Evolutionary conservation across 2,329 filamentous ascomycete genomes (phyloP), one percentile per base, ranked within the genome.

Genomic region (Phyllosticta citriasiana): DNA sequence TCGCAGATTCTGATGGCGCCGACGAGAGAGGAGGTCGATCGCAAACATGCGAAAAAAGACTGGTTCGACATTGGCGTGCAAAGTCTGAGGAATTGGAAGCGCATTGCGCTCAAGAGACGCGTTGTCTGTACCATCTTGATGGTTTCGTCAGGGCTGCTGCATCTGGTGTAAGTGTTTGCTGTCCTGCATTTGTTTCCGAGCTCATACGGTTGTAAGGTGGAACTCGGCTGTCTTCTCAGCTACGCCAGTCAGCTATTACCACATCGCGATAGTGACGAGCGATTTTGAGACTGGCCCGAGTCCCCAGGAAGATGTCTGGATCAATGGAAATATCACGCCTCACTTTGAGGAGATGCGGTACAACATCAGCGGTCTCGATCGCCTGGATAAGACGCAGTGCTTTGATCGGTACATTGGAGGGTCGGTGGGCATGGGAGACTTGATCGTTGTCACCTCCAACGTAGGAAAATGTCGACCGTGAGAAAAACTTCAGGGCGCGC

Each of bases 21-120:
- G 4, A 58, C 60, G 7, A 50, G 59, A 19, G 40, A 27, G 25
- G 59, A 61, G 10, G 54, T 58, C 5, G 50, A 55, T n/a, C n/a
- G 9, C 9, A 22, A 19, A 2, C 55, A 62, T 30, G 9, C 9
- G 7, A 14, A 26, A 27, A 14, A 24, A 8, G 69, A 64, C 14
- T 78, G 75, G 73, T 67, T 82, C 0, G 75, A 78, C 33, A 76
- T 81, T 55, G 79, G 81, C 0, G 66, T 79, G 1, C 68, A 74
- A 5, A 78, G 76, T 35, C 26, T 74, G 2, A 68, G 75, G 2
- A 80, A 78, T 63, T 57, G 53, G 19, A 3, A 6, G 40, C 57
- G 55, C 4, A 67, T 72, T 19, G 24, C 12, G 12, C 12, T 50
- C 9, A 35, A 50, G 57, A 54, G 53, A 22, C 25, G n/a, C 16